These are phyloP conservation scores for Rhododendron henanense DNA, from an alignment of 148 eudicot species.

Conservation along the genomic window DNA sequence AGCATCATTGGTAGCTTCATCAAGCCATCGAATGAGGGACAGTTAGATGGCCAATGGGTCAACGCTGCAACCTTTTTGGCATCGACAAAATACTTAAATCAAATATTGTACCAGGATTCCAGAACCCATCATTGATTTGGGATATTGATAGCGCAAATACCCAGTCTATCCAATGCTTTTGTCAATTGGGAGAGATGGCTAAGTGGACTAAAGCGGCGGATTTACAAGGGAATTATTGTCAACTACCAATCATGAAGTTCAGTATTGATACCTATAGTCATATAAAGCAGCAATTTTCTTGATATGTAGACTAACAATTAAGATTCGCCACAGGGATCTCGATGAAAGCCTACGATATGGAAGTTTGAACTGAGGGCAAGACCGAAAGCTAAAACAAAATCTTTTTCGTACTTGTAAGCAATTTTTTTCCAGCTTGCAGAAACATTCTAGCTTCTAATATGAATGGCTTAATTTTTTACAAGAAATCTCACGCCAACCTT, in stretches of 20 bases:
- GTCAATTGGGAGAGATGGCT: not conserved
- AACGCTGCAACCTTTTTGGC: not conserved
- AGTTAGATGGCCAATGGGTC: not conserved
- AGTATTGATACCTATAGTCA: not conserved
- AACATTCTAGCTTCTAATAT: not conserved
- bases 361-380: not conserved
- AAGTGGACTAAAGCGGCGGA: not conserved
- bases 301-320: not conserved
- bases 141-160: not conserved
- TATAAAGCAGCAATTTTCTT: not conserved
- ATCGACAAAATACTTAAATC: not conserved
- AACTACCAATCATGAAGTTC: not conserved
- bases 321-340: not conserved
- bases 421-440: constrained; percentile 3
- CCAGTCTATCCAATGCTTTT: not conserved
- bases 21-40: not conserved
- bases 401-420: not conserved
- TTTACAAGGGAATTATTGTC: not conserved
- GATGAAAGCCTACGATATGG: not conserved
- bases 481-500: not conserved
- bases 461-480: too few species aligned
- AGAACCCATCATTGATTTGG: not conserved
- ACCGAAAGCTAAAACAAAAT: not conserved
- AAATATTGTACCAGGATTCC: not conserved
- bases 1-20: not conserved